Evolutionary conservation across 2,329 filamentous ascomycete genomes (phyloP), one percentile per base, ranked within the genome.

Genomic region (Fusarium sp.): DNA sequence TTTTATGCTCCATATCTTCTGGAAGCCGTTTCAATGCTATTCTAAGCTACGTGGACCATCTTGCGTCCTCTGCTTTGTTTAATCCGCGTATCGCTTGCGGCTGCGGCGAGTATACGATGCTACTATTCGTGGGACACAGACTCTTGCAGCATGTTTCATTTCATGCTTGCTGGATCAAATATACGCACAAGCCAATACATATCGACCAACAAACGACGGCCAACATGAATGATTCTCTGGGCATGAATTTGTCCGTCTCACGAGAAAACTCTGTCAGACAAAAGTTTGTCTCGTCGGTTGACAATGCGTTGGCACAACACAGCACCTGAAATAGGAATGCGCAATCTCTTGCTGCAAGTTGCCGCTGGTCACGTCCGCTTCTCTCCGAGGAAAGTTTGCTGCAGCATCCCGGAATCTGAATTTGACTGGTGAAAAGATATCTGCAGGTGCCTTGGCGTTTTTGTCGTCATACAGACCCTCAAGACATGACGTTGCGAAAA

Each of bases 31-130:
- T 41, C 58, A 25, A 59, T 64, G 44, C 44, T 64, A 56, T 46
- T 38, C 32, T 25, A 51, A 45, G 43, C 62, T 65, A 68, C 67
- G 67, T 65, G 63, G 67, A 46, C 47, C 63, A 57, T n/a, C 63
- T 51, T 51, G 51, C 18, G 63, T 27, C 49, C 62, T 67, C 45
- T 62, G 46, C 62, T 61, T 43, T 44, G 29, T 27, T 30, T 24
- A 43, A 27, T 40, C 6, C 6, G 48, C 16, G 65, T 41, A 65
- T 51, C 41, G 44, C 24, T 18, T 24, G 18, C 11, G 22, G 45
- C 38, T 69, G 40, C 65, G 51, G 38, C 60, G 38, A 49, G 64
- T 62, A 66, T 58, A 46, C 54, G 5, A 38, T 11, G 34, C 16
- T 38, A 38, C 1, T 59, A 64, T 68, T 65, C 58, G 54, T 57